Conservation (phyloP, 345 rosid species). For the Lagerstroemia speciosa region DNA sequence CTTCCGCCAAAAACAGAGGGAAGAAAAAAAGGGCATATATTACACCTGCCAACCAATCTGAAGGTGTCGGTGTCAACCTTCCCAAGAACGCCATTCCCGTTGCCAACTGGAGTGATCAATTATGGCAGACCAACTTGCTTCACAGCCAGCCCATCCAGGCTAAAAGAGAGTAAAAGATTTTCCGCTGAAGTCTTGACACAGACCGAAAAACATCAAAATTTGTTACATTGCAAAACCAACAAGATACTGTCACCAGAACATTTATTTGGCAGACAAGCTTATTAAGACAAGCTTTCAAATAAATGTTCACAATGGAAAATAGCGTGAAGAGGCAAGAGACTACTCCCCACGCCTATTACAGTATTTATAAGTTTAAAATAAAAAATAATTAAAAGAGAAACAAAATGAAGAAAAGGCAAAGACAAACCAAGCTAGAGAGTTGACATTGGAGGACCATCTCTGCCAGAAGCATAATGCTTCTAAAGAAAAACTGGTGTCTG, state of each 20-base stretch:
- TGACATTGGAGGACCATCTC: slow-evolving; percentile 1
- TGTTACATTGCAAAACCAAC: not conserved
- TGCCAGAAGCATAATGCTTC: slow-evolving; percentile 12
- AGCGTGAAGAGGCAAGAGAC: not conserved
- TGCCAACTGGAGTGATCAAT: too few relatives aligned
- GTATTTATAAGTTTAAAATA: not conserved
- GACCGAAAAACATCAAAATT: not conserved
- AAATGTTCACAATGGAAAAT: not conserved
- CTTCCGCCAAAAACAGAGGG: too few relatives aligned
- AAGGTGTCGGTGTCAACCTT: too few relatives aligned
- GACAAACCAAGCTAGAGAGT: not conserved
- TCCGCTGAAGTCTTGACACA: too few relatives aligned
- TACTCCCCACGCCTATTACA: not conserved
- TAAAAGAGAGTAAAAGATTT: too few relatives aligned
- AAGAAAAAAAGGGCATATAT: too few relatives aligned
- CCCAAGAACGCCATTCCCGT: too few relatives aligned
- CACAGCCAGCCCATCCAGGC: too few relatives aligned
- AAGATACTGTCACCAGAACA: slow-evolving; percentile 1
- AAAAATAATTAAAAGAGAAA: not conserved
- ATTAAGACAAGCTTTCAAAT: not conserved
- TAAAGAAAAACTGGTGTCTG: not conserved
- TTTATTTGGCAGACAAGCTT: slow-evolving; percentile 2
- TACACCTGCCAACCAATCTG: too few relatives aligned
- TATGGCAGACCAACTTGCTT: too few relatives aligned
- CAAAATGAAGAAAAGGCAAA: not conserved